phyloP scores from a whole-genome alignment of 805 yeast genomes.

The Wickerhamiella musiphila region DNA sequence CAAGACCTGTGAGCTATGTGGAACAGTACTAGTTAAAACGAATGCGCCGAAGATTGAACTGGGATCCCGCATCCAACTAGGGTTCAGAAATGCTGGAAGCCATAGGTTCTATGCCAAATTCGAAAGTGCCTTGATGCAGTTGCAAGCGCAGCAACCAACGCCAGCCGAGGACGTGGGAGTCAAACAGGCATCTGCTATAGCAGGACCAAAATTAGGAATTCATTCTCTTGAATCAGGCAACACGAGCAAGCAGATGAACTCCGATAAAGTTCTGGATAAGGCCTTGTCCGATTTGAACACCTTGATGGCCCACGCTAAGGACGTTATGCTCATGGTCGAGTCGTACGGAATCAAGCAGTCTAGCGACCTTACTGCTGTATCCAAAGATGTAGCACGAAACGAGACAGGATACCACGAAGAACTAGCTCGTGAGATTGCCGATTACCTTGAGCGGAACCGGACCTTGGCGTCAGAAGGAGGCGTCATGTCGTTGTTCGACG shows the following conservation, averaged over 20 bases:
- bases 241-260: not conserved
- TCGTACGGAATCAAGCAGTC: conserved; percentile 14
- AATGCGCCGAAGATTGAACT: conserved; percentile 11
- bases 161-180: not conserved
- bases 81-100: conserved; percentile 3
- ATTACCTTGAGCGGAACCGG: conserved; percentile 35
- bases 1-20: conserved; percentile 75
- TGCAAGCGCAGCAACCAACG: not conserved
- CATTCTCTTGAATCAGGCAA: not conserved
- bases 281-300: conserved; percentile 1
- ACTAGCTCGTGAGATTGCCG: conserved; percentile 63
- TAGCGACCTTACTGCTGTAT: conserved; percentile 16
- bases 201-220: conserved; percentile 2
- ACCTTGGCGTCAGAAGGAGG: conserved; percentile 38
- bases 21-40: conserved; percentile 29
- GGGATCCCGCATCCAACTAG: conserved; percentile 29
- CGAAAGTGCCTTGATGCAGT: conserved; percentile 27
- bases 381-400: conserved; percentile 24
- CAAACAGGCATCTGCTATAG: not conserved
- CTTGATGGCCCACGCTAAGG: conserved; percentile 38
- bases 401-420: conserved; percentile 29
- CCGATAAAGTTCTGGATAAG: not conserved
- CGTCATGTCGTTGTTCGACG: conserved; percentile 40
- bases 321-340: conserved; percentile 40
- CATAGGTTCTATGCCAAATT: conserved; percentile 43